Evolutionary conservation across 331 rosid species (phyloP), one percentile per base, ranked within the genome.

Genomic region (Stylosanthes scabra): DNA sequence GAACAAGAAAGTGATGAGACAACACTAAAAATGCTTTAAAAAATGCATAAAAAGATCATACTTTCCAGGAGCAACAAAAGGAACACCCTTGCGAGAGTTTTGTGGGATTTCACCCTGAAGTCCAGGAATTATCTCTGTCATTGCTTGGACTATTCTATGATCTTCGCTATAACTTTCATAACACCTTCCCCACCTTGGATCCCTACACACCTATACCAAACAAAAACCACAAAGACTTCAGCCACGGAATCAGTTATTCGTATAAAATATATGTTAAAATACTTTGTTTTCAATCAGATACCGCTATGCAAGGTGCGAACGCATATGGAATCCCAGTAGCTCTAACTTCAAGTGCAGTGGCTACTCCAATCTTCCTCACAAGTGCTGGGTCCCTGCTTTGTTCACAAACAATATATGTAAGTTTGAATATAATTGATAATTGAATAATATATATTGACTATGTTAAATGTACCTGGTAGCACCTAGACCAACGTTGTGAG

Each of bases 171-270:
- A 90, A 74, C 96, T 90, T 77, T 90, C 93, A 3, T 71, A 86
- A 73, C 93, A 90, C 6, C 93, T 82, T 20, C 93, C 96, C 96
- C 93, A 90, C 71, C 96, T 88, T 34, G 96, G 96, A 86, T 90
- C 96, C 76, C 91, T 83, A 51, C 93, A 88, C 28, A 88, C 93
- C 96, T 90, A 60, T 8, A 0, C 41, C 51, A 27, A 46, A 55
- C 46, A 59, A 11, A 20, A 34, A 0, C 39, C 39, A 34, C 39
- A 34, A 34, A 2, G 5, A 4, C n/a, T n/a, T n/a, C n/a, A n/a
- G n/a, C n/a, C n/a, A n/a, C n/a, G n/a, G n/a, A n/a, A n/a, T n/a
- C n/a, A n/a, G n/a, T n/a, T n/a, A n/a, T n/a, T n/a, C n/a, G n/a
- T n/a, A n/a, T 34, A 3, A 34, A 4, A 34, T 34, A 31, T 4